Evolutionary conservation across 805 yeast species (phyloP), one percentile per base, ranked within the genome.

Genomic region (Saccharomycopsis fibuligera): DNA sequence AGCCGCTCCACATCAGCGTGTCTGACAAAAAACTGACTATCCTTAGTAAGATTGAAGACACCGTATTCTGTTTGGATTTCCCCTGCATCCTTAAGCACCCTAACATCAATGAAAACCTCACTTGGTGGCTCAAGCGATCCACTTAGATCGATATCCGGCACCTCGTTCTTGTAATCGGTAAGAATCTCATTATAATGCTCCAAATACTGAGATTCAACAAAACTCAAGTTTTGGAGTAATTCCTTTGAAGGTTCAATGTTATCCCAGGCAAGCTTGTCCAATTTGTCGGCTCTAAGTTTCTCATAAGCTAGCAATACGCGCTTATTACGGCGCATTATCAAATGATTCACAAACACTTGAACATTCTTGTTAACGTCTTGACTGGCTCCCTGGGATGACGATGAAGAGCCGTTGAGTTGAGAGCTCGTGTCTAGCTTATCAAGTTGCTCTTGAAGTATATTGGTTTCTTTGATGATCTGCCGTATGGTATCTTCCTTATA

Each of bases 41-140:
- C 91, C 60, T 90, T 91, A 2, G 95, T 86, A 55, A 93, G 68
- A 58, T 90, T 90, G 68, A 93, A 89, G 3, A 88, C 96, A 21
- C 97, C 99, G 58, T 91, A 91, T 62, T 91, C 99, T 0, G 99
- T 93, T 61, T 90, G 96, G 31, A 91, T 88, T 61, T 93, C 98
- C 1, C 99, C 99, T 0, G 96, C 97, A 59, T 91, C 95, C 62
- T 85, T 85, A 45, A 91, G 66, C 5, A 91, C 98, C 50, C 99
- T 70, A 3, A 93, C 98, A 60, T 91, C 99, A 8, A 91, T 86
- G 58, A 91, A 93, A 25, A 93, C 85, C 56, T 88, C 95, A 33
- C 76, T 77, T 1, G 99, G 98, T 0, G 99, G 99, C 21, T 77
- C 86, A 56, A 93, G 61, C n/a, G 86, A 79, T 0, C 97, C 98